phyloP scores from a whole-genome alignment of 2,329 filamentous ascomycete genomes.

The Cylindrodendrum hubeiense region DNA sequence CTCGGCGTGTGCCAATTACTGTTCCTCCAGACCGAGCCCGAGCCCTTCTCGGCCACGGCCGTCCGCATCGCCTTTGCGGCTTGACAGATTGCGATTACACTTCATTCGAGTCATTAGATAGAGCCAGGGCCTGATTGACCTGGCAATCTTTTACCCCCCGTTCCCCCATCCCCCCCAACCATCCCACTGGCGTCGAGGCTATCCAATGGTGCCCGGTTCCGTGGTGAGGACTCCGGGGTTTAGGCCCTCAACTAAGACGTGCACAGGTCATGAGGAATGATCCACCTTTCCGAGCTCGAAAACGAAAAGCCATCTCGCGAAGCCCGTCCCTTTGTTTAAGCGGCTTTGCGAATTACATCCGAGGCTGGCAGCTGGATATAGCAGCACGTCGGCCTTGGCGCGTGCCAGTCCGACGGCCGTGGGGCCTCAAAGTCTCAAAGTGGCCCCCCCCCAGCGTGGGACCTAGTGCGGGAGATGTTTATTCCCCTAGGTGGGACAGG shows the following conservation, averaged over 20 bases:
- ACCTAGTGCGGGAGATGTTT: slow-evolving; percentile 5
- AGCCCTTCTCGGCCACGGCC: slow-evolving; percentile 6
- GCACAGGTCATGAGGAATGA: slow-evolving; percentile 31
- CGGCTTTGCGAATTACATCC: neutral
- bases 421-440: neutral
- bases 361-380: neutral
- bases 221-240: slow-evolving; percentile 38
- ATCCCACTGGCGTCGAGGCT: slow-evolving; percentile 37
- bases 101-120: slow-evolving; percentile 33
- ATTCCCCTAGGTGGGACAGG: neutral
- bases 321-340: neutral
- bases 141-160: slow-evolving; percentile 17
- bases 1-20: slow-evolving; percentile 36
- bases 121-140: slow-evolving; percentile 19
- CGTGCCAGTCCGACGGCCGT: neutral
- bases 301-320: neutral
- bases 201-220: slow-evolving; percentile 37
- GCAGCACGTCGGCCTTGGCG: neutral
- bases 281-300: slow-evolving; percentile 9
- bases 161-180: slow-evolving; percentile 31
- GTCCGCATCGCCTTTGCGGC: slow-evolving; percentile 10
- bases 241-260: neutral
- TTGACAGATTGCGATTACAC: slow-evolving; percentile 32
- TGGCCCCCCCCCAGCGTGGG: neutral
- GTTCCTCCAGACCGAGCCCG: slow-evolving; percentile 33